Conservation (phyloP, 371 early-diverging fungal genomes). For the Mortierella sp. region DNA sequence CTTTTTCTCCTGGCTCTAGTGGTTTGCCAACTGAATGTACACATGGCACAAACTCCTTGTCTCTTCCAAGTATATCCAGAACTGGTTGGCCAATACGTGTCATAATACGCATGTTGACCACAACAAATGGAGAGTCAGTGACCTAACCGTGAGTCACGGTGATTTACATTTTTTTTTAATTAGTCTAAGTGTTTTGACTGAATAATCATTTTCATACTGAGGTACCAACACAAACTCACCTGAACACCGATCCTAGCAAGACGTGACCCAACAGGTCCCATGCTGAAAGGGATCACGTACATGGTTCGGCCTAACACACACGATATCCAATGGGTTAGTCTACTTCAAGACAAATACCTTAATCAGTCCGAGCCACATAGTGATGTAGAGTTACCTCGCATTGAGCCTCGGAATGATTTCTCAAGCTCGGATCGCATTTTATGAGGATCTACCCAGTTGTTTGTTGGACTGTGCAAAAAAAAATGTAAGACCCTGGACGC, state of each 20-base stretch:
- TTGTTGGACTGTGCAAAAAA: slow-evolving; percentile 53
- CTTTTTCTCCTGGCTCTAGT: slow-evolving; percentile 57
- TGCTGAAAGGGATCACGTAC: slow-evolving; percentile 63
- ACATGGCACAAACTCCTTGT: slow-evolving; percentile 60
- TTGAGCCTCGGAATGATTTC: slow-evolving; percentile 58
- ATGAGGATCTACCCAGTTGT: slow-evolving; percentile 60
- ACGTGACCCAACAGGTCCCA: slow-evolving; percentile 61
- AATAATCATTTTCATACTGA: not conserved
- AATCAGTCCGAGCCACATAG: too few relatives aligned
- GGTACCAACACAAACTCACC: slow-evolving; percentile 13
- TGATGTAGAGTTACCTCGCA: slow-evolving; percentile 52
- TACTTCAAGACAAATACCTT: not conserved
- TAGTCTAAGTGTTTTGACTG: not conserved
- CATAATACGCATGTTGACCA: slow-evolving; percentile 62
- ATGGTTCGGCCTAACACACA: slow-evolving; percentile 55
- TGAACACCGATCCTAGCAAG: slow-evolving; percentile 59
- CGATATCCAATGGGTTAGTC: not conserved
- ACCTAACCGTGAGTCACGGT: slow-evolving; percentile 19
- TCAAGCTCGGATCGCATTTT: slow-evolving; percentile 54
- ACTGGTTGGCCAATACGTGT: slow-evolving; percentile 59
- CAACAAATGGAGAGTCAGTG: slow-evolving; percentile 62
- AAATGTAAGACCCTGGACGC: slow-evolving; percentile 62
- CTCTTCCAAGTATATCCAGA: slow-evolving; percentile 50
- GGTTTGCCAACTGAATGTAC: slow-evolving; percentile 61
- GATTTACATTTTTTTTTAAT: not conserved